A percentile compares a stretch with the other conserved stretches of the same genome.
These are phyloP conservation scores for Marasmius sp. DNA, from an alignment of 1,284 basidiomycete species.

Conservation along the genomic window DNA sequence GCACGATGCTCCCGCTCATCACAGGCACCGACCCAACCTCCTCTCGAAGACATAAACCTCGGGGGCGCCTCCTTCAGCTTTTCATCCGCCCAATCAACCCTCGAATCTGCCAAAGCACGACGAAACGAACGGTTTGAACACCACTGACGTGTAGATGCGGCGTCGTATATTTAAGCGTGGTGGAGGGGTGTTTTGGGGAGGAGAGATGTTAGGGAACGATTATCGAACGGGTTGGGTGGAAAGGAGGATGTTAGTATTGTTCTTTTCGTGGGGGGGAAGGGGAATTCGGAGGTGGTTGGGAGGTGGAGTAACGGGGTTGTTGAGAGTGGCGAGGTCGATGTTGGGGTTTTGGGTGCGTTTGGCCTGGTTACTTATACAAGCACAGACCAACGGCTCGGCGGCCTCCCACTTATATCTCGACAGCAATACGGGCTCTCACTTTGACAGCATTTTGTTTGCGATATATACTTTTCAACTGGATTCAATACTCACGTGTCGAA, in stretches of 20 bases:
- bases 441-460: too few relatives aligned
- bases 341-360: not conserved
- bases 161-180: conserved; percentile 65
- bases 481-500: too few relatives aligned
- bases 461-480: too few relatives aligned
- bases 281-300: conserved; percentile 45
- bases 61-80: conserved; percentile 56
- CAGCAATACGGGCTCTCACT: too few relatives aligned
- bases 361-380: not conserved
- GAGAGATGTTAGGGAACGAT: conserved; percentile 35
- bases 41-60: conserved; percentile 70
- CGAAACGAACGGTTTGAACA: conserved; percentile 57
- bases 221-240: conserved; percentile 46
- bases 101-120: conserved; percentile 59
- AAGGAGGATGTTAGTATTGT: conserved; percentile 51
- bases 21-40: conserved; percentile 33
- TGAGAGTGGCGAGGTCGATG: conserved; percentile 11
- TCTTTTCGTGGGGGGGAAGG: conserved; percentile 56
- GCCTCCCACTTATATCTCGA: too few relatives aligned
- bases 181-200: conserved; percentile 55
- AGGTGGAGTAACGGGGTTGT: conserved; percentile 51
- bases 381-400: too few relatives aligned
- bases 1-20: conserved; percentile 37
- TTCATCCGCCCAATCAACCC: conserved; percentile 52
- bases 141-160: conserved; percentile 56